These are phyloP conservation scores for Candida gorgasii DNA, from an alignment of 805 yeast species.

Conservation along the genomic window DNA sequence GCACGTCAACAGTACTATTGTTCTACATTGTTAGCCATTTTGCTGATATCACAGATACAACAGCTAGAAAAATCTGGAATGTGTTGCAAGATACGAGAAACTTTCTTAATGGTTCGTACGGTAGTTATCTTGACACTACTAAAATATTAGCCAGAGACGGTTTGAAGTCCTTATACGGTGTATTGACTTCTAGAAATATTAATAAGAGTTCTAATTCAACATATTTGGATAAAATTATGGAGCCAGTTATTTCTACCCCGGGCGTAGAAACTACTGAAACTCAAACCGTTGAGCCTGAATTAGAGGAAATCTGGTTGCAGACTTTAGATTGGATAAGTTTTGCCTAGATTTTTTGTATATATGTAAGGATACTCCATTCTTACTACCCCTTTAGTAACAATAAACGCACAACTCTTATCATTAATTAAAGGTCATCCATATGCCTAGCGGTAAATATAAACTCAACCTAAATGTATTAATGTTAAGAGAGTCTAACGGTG, in stretches of 20 bases:
- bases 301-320: slow-evolving; percentile 13
- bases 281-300: slow-evolving; percentile 1
- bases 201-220: slow-evolving; percentile 6
- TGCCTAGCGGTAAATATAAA: background rate
- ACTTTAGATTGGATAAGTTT: slow-evolving; percentile 13
- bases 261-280: background rate
- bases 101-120: slow-evolving; percentile 20
- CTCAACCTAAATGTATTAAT: too few species aligned
- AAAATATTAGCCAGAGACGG: slow-evolving; percentile 21
- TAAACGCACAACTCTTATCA: too few species aligned
- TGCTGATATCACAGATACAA: slow-evolving; percentile 15
- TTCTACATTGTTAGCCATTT: slow-evolving; percentile 18
- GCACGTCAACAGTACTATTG: slow-evolving; percentile 20
- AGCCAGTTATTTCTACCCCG: slow-evolving; percentile 5
- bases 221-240: slow-evolving; percentile 16
- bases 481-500: too few species aligned
- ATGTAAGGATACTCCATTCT: background rate
- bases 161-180: slow-evolving; percentile 16
- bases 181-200: slow-evolving; percentile 9
- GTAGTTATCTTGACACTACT: slow-evolving; percentile 20
- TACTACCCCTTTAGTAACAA: too few species aligned
- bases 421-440: background rate
- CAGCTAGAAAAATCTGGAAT: slow-evolving; percentile 19
- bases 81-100: slow-evolving; percentile 19
- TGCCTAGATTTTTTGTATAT: background rate